Conservation (phyloP, 768 basidiomycete genomes). For the Trametes coccinea region DNA sequence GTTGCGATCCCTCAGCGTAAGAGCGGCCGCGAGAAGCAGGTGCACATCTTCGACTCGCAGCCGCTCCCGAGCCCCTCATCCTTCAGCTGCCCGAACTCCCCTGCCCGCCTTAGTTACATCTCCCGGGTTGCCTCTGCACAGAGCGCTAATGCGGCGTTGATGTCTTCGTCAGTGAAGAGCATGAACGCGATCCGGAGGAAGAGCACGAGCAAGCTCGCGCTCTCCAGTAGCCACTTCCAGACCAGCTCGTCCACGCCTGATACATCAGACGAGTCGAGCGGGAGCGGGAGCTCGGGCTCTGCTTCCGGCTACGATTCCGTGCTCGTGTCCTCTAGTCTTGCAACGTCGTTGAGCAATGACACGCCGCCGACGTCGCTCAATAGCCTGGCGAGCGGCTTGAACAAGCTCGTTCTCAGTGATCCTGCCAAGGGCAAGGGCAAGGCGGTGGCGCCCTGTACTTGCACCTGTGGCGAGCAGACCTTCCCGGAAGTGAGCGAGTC, state of each 20-base stretch:
- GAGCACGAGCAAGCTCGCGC: conserved; percentile 19
- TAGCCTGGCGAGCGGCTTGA: conserved; percentile 28
- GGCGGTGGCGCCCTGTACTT: conserved; percentile 13
- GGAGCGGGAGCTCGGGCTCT: conserved; percentile 23
- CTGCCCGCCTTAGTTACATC: conserved; percentile 26
- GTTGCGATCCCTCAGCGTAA: conserved; percentile 61
- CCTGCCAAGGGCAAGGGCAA: conserved; percentile 9
- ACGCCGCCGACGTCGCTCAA: conserved; percentile 34
- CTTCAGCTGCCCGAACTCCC: conserved; percentile 30
- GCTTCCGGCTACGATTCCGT: conserved; percentile 13
- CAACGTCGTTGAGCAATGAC: conserved; percentile 21
- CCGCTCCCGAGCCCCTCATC: conserved; percentile 61
- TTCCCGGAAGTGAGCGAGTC: background rate
- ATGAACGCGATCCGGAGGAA: conserved; percentile 7
- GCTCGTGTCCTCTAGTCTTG: conserved; percentile 22
- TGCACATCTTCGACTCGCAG: conserved; percentile 83
- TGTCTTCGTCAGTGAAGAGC: background rate
- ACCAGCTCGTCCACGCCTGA: conserved; percentile 23
- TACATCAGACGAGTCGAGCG: conserved; percentile 28
- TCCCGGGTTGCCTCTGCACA: conserved; percentile 26
- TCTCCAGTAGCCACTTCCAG: background rate
- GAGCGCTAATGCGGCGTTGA: conserved; percentile 15
- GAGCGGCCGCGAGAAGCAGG: conserved; percentile 53
- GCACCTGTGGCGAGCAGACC: conserved; percentile 14
- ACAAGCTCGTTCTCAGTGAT: conserved; percentile 22